Evolutionary conservation across 352 stramenopile genomes (phyloP), one percentile per base, ranked within the genome.

Genomic region (Pythium sukuiense): DNA sequence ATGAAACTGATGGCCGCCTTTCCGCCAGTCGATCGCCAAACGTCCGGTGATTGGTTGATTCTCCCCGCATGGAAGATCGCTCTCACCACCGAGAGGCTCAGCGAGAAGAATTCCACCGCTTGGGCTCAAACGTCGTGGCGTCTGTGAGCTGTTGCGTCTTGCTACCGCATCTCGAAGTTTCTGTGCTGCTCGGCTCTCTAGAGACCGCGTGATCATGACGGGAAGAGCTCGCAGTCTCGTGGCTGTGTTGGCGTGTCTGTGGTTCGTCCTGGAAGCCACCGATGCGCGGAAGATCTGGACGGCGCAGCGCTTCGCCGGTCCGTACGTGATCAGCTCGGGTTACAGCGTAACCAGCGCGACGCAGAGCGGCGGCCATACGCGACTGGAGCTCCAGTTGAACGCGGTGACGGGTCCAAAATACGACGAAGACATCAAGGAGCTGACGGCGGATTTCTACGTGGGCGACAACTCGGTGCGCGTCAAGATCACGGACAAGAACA

Each of bases 401-500:
- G 35, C 67, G 12, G 50, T 56, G 0, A 65, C 59, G 1, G 67
- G 32, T 0, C 29, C 62, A 12, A 69, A 71, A 1, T 83, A 76
- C 48, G 77, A 75, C 24, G 55, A 57, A 0, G 70, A 82, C 55
- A 55, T 87, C 55, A 71, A 76, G 24, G 56, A 74, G 20, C 74
- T 87, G 3, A 68, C 73, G 49, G 78, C 80, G 35, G 73, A 75
- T 3, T 71, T 84, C 11, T 69, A 59, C 48, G 76, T 80, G 60
- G 73, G 59, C 14, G 49, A 76, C 37, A 74, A 84, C 55, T 76
- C 54, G 16, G 67, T 87, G 14, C 78, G 74, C n/a, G 68, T 84
- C 55, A 84, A 84, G 63, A 87, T 84, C 61, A 69, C 67, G 4
- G 78, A 84, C 67, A 83, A 83, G 70, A 81, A 74, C 57, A 68